Conservation (phyloP, 768 basidiomycete genomes). For the Boletus reticuloceps region DNA sequence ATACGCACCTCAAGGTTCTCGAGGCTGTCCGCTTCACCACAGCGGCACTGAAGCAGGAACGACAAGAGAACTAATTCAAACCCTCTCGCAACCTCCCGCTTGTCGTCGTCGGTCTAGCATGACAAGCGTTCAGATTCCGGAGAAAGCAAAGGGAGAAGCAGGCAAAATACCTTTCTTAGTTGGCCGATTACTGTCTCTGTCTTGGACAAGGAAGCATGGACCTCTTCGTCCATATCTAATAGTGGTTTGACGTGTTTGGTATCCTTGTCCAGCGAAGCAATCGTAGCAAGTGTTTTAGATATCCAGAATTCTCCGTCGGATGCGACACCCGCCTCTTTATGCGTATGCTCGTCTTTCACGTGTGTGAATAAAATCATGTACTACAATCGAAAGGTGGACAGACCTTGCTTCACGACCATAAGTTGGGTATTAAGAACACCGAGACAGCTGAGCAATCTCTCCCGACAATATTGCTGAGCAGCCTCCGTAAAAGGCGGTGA, state of each 20-base stretch:
- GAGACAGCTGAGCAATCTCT: conserved; percentile 68
- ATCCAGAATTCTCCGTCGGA: conserved; percentile 82
- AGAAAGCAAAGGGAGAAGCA: neutral
- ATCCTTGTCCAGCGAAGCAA: conserved; percentile 60
- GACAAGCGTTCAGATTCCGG: neutral
- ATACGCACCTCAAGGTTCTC: conserved; percentile 60
- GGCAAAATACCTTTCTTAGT: conserved; percentile 43
- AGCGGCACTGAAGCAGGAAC: conserved; percentile 69
- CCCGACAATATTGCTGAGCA: conserved; percentile 63
- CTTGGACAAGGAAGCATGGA: conserved; percentile 42
- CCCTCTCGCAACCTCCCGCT: conserved; percentile 48
- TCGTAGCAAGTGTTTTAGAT: conserved; percentile 55
- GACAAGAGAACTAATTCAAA: conserved; percentile 70
- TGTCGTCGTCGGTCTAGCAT: conserved; percentile 12
- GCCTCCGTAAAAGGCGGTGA: conserved; percentile 72
- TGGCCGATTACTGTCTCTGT: conserved; percentile 41
- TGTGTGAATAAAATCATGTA: conserved; percentile 1
- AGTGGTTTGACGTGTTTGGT: conserved; percentile 61
- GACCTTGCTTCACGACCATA: conserved; percentile 51
- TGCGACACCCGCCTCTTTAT: conserved; percentile 58
- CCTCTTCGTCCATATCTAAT: conserved; percentile 54
- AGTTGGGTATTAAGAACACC: conserved; percentile 68
- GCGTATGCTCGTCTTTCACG: conserved; percentile 41
- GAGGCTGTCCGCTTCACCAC: conserved; percentile 56
- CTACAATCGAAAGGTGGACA: conserved; percentile 6